Evolutionary conservation across 208 protist genomes (phyloP), one percentile per base, ranked within the genome.

Genomic region (Leishmania braziliensis): DNA sequence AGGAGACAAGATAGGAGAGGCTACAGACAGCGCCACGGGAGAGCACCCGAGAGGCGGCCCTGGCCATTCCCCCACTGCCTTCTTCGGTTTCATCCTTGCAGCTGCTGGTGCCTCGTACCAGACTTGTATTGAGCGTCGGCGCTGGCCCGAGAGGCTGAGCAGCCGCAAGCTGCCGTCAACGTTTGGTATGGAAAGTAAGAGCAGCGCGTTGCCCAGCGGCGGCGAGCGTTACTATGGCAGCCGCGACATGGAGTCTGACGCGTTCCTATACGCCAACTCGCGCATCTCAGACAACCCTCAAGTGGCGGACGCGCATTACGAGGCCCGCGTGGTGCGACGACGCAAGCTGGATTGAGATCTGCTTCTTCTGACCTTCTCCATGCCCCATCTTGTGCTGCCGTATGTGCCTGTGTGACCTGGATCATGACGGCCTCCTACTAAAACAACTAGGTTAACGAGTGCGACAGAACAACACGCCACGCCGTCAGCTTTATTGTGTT

Each of bases 41-140:
- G 56, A 62, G 12, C 56, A 62, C 56, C 56, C 8, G 56, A 2
- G 56, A n/a, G 63, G 69, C 18, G 51, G 26, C 2, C 39, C 39
- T 81, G 12, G 72, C 72, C 16, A 77, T 75, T 39, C 43, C 51
- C 81, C 50, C 23, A 53, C 77, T 9, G 18, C 9, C 20, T 0
- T 81, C 63, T 71, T 85, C 46, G 33, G 66, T 8, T 46, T 79
- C 26, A 36, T 85, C 1, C 26, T 88, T 4, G 51, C 73, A 14
- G 63, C 75, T n/a, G 68, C 79, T 29, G 76, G 74, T 53, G 69
- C 77, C 39, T 76, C 68, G 29, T 65, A 65, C 51, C 75, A 43
- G 74, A 26, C 56, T 14, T 9, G 54, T 33, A 26, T 23, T 48
- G 71, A 79, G 54, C 16, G 33, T 46, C 5, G 39, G 50, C 56